Evolutionary conservation across 148 eudicot species (phyloP), one percentile per base, ranked within the genome.

Genomic region (Rhododendron simsii): DNA sequence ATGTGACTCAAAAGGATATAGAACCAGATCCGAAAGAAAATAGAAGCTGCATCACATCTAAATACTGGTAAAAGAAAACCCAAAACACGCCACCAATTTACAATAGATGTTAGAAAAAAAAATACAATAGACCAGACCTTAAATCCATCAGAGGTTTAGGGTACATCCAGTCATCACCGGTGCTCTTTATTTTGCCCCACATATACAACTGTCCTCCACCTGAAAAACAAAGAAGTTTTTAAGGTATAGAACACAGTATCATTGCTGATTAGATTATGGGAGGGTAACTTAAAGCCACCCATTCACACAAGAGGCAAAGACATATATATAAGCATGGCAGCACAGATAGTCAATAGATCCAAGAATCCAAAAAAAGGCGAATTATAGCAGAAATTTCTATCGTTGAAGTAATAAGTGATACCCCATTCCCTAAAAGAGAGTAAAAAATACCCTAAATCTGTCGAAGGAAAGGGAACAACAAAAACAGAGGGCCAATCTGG

Each of bases 141-240:
- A 97, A 90, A 94, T 97, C 99, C 96, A 97, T 91, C 37, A 94
- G 90, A 86, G 98, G 98, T 90, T 97, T 97, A 57, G 99, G 99
- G 90, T 97, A 97, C 99, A 97, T 97, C 95, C 95, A 97, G 80
- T 97, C 98, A 88, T 97, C 99, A 76, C 99, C 99, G 33, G 91
- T 91, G 84, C 83, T 91, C 93, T 97, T 97, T 86, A 97, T 23
- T 88, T 97, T 97, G 5, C 99, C 99, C 99, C 99, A 95, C 98
- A 97, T 94, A 86, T 95, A 97, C 86, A 98, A 87, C 90, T 98
- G 99, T 83, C 99, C 99, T 81, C 98, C 99, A 89, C 92, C 99
- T 98, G 92, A 63, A 92, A 78, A 82, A 14, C 41, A 18, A 28
- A 82, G 9, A 67, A 79, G 71, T 53, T 76, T 63, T 55, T 18